phyloP scores from a whole-genome alignment of 2,329 filamentous ascomycete species.

The Waltergamsia citrina region DNA sequence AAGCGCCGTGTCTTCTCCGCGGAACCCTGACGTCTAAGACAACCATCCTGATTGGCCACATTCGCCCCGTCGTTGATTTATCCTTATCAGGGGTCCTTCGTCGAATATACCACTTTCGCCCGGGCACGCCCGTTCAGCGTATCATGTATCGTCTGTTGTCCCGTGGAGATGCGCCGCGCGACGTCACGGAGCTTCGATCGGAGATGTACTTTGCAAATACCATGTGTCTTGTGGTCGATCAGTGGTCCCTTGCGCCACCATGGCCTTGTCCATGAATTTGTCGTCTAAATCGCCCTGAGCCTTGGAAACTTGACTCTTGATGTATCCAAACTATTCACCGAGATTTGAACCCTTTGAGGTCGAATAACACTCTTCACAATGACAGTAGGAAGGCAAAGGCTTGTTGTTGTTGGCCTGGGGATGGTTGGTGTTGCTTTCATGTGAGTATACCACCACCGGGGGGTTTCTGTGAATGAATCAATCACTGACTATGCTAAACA shows the following conservation, averaged over 20 bases:
- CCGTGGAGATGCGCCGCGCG: conserved; percentile 1
- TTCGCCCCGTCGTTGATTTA: background rate
- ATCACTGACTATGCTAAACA: conserved; percentile 20
- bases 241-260: no score
- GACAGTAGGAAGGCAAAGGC: background rate
- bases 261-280: background rate
- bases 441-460: conserved; percentile 37
- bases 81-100: background rate
- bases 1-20: background rate
- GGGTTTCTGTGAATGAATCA: background rate
- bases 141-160: background rate
- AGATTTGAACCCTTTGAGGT: no score
- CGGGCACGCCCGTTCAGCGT: background rate
- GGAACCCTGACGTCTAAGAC: no score
- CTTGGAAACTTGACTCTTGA: no score
- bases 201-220: conserved; percentile 2
- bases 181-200: background rate
- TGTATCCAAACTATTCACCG: no score
- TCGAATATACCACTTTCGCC: background rate
- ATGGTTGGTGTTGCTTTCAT: conserved; percentile 91
- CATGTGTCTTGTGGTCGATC: no score
- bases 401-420: conserved; percentile 74
- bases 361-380: no score
- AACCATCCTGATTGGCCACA: background rate
- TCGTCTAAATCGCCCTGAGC: no score